Evolutionary conservation across 257 asterid genomes (phyloP).

Genomic region (Solanum piurae): DNA sequence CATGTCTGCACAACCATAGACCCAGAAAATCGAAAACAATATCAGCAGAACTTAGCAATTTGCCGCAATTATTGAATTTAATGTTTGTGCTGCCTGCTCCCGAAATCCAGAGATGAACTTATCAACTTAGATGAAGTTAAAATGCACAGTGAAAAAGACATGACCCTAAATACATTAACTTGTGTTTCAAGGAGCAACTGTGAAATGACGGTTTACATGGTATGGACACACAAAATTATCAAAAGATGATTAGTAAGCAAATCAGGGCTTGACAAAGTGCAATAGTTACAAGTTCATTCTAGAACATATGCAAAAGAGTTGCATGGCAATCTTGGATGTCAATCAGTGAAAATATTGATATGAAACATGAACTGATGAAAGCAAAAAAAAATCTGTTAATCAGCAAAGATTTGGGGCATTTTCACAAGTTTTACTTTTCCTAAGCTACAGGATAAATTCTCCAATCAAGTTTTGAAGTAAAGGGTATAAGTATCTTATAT

Average conservation of each 20-base stretch:
- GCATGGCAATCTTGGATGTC: not conserved
- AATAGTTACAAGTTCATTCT: not conserved
- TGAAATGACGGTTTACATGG: not conserved
- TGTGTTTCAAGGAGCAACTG: not conserved
- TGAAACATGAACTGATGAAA: not conserved
- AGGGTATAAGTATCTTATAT: not conserved
- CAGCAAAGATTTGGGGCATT: not conserved
- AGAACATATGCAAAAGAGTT: not conserved
- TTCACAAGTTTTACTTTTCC: not conserved
- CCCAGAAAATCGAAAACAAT: slow-evolving; percentile 7
- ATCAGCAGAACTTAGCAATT: not conserved
- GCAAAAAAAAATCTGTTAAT: not conserved
- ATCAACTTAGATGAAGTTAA: not conserved
- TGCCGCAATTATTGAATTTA: not conserved
- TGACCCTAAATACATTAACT: not conserved
- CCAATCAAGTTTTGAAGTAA: not conserved
- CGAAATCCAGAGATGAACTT: not conserved
- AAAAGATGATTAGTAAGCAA: not conserved
- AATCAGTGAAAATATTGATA: not conserved
- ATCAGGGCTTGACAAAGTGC: not conserved
- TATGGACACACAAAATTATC: not conserved
- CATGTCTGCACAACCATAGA: slow-evolving; percentile 55
- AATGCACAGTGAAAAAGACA: not conserved
- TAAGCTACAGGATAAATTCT: not conserved
- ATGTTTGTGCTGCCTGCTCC: not conserved